Base-by-base conservation (phyloP, 345 rosid species). In the Dipteronia dyeriana region DNA sequence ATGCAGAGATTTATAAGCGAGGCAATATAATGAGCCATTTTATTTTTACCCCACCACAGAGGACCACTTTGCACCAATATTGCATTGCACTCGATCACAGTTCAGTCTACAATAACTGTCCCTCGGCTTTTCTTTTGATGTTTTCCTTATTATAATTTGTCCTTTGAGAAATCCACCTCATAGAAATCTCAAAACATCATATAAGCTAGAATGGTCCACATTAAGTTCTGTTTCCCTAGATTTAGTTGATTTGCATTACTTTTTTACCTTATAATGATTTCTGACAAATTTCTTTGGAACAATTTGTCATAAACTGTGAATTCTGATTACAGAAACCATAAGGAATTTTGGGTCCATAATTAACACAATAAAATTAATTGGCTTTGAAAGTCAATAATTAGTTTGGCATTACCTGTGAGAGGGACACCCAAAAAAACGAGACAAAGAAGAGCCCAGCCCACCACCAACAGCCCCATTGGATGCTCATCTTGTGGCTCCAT, bases 381-480 rank as follows among this genome's bases (percentile, higher is more conserved):
- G 39, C 47, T 10, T 34, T 17, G 49, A 22, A 64, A 26, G 29
- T 17, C n/a, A 64, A 66, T 39, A 12, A 2, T 60, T 39, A 5
- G 71, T 66, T 82, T 80, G 84, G 80, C 79, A 67, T 80, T 82
- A 56, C 71, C 71, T 71, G 71, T 49, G 84, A 78, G 17, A 60
- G 56, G 61, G 82, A 84, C 79, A 43, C 20, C 14, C 8, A 43
- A 69, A 20, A 20, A 41, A 34, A 34, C 38, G 78, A 43, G 57
- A 56, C 68, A 53, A 38, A n/a, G 6, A 11, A 9, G 20, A 70
- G 76, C 79, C 82, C 79, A 66, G 77, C 77, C 79, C 81, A 71
- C 4, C 68, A 7, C 11, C 9, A 73, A 71, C 79, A 73, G 73
- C 79, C 84, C 85, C 84, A 79, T 84, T 59, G 86, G 87, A 86